Evolutionary conservation across 352 stramenopile species (phyloP).

Genomic region (Pythium guiyangense): DNA sequence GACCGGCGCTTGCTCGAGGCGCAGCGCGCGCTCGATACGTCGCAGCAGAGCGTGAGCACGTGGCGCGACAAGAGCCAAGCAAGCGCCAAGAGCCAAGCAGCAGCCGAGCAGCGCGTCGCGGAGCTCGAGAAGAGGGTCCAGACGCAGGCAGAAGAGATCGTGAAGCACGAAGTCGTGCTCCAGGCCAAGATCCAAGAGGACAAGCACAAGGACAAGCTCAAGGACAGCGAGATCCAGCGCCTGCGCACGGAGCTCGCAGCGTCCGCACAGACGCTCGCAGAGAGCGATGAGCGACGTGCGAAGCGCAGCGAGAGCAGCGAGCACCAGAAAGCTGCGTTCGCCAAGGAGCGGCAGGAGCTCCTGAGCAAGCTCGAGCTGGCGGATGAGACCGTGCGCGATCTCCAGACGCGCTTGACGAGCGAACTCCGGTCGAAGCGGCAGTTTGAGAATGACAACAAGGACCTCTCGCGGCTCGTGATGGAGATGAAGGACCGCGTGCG

Average conservation of each 20-base stretch:
- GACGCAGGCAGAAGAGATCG: slow-evolving; percentile 41
- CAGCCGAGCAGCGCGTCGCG: slow-evolving; percentile 24
- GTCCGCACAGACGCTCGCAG: slow-evolving; percentile 17
- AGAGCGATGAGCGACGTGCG: slow-evolving; percentile 14
- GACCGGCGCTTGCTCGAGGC: slow-evolving; percentile 22
- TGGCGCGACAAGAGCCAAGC: slow-evolving; percentile 58
- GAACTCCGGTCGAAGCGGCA: slow-evolving; percentile 21
- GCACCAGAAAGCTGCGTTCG: slow-evolving; percentile 14
- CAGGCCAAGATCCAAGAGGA: slow-evolving; percentile 49
- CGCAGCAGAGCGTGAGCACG: slow-evolving; percentile 27
- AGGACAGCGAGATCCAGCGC: slow-evolving; percentile 41
- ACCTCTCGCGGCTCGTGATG: slow-evolving; percentile 38
- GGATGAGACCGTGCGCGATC: slow-evolving; percentile 24
- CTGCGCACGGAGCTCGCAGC: slow-evolving; percentile 26
- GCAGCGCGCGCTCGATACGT: slow-evolving; percentile 34
- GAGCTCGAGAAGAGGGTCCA: slow-evolving; percentile 48
- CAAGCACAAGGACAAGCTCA: slow-evolving; percentile 34
- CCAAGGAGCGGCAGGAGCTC: slow-evolving; percentile 37
- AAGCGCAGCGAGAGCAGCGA: slow-evolving; percentile 21
- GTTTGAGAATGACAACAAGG: slow-evolving; percentile 53
- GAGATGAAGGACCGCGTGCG: slow-evolving; percentile 41
- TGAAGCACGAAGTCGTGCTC: slow-evolving; percentile 59
- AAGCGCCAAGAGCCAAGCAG: slow-evolving; percentile 26
- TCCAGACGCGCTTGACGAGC: slow-evolving; percentile 19
- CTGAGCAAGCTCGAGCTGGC: slow-evolving; percentile 31